Percentiles rank a stretch among this genome's conserved stretches.
phyloP scores from a whole-genome alignment of 306 rosid species.

The Macrotyloma uniflorum region DNA sequence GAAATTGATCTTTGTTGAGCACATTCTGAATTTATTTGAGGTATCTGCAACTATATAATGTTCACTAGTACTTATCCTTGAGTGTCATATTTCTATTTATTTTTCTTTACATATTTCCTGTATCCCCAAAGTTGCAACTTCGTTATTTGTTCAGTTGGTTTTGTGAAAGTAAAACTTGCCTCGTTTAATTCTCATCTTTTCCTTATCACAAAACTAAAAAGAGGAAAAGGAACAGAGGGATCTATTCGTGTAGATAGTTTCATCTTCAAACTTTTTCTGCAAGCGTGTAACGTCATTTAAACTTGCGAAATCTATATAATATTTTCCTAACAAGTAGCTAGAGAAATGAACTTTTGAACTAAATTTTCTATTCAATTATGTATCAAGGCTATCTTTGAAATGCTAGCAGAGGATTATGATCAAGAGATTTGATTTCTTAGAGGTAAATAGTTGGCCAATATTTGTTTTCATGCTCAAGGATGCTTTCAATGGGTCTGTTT shows the following conservation, averaged over 20 bases:
- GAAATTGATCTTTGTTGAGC: neutral
- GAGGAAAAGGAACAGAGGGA: neutral
- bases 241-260: neutral
- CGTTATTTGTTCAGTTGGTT: neutral
- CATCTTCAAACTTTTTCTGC: neutral
- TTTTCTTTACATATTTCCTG: neutral
- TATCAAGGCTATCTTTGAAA: neutral
- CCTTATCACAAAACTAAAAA: neutral
- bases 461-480: slow-evolving; percentile 2
- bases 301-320: neutral
- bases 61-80: neutral
- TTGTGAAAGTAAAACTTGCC: neutral
- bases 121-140: neutral
- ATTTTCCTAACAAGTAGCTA: neutral
- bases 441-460: neutral
- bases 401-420: neutral
- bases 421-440: neutral
- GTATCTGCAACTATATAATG: neutral
- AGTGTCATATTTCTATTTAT: neutral
- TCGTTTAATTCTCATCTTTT: neutral
- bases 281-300: neutral
- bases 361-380: neutral
- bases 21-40: neutral
- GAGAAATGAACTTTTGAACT: neutral
- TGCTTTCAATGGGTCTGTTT: slow-evolving; percentile 28